Base-by-base conservation (phyloP, 2,329 filamentous ascomycete species). In the Diaporthe australafricana region DNA sequence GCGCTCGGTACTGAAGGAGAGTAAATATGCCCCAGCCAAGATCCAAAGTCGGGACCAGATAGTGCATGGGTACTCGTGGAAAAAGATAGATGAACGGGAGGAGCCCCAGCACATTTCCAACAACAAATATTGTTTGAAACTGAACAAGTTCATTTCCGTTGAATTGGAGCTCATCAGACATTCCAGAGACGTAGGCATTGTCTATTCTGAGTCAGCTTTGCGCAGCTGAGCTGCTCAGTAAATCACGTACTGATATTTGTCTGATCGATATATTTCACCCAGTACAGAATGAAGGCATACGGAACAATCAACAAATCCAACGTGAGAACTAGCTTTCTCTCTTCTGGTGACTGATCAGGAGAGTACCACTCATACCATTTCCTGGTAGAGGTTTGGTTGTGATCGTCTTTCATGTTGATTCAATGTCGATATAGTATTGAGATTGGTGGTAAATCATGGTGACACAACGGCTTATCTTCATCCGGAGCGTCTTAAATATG, bases 41-140 rank as follows among this genome's bases (percentile, higher is more conserved):
- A 53, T 78, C 76, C n/a, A 78, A 60, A 17, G 72, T 72, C 9
- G 77, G 77, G n/a, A 78, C 76, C 1, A 74, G 73, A 25, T 66
- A 76, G 45, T 78, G 75, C 77, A 78, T 77, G 12, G 75, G 76
- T 25, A 77, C 74, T 73, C 75, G 75, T 4, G 77, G 76, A 48
- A 78, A 78, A 4, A 78, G 53, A 38, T 76, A 78, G 17, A 74
- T 75, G 62, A 78, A 78, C 2, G 77, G 77, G 2, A 78, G 48
- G 53, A 77, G 75, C 4, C 76, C 77, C 16, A 78, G 62, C 0
- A 78, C 77, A 22, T 76, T 76, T 5, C 76, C 77, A 1, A 74
- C 74, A 5, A 73, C 66, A 30, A 75, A 78, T 63, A 78, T 77
- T 0, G 76, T 71, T 47, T 78, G 75, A 22, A 78, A 73, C 16